Evolutionary conservation across 176 grass and related monocot genomes (phyloP).

Genomic region (Microstegium vimineum): DNA sequence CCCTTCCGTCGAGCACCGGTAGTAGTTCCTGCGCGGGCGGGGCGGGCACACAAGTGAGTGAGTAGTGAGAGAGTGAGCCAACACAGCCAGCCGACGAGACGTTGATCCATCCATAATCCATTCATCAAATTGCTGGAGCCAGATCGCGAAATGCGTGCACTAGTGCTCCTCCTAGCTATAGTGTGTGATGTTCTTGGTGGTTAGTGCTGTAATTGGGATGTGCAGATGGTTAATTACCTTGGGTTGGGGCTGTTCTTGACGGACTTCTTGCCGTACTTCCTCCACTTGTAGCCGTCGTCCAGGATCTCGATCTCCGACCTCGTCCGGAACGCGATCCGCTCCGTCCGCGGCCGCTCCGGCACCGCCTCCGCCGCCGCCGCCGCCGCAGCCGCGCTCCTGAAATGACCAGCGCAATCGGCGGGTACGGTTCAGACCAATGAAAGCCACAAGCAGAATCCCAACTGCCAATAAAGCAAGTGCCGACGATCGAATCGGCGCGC

Average conservation of each 20-base stretch:
- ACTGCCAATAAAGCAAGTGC: background rate
- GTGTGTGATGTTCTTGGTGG: background rate
- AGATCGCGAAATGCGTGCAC: background rate
- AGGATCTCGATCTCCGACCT: constrained; percentile 72
- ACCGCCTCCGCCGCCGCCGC: constrained; percentile 23
- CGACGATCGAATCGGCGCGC: background rate
- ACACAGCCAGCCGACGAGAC: too few relatives aligned
- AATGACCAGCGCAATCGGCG: background rate
- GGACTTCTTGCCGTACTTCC: constrained; percentile 98
- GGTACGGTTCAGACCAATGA: background rate
- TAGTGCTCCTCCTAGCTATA: background rate
- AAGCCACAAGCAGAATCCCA: background rate
- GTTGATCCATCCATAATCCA: too few relatives aligned
- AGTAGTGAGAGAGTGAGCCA: background rate
- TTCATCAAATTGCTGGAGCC: background rate
- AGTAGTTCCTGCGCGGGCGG: constrained; percentile 67
- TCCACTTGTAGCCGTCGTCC: constrained; percentile 92
- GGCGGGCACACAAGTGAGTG: background rate
- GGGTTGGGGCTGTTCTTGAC: constrained; percentile 98
- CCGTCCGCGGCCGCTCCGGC: constrained; percentile 51
- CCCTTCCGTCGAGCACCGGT: constrained; percentile 91
- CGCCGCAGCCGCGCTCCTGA: constrained; percentile 26
- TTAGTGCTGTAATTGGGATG: background rate
- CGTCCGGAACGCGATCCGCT: constrained; percentile 82
- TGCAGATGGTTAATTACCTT: constrained; percentile 46